These are phyloP conservation scores for Triticum urartu DNA, from an alignment of 176 grass and related monocot species.

Conservation along the genomic window DNA sequence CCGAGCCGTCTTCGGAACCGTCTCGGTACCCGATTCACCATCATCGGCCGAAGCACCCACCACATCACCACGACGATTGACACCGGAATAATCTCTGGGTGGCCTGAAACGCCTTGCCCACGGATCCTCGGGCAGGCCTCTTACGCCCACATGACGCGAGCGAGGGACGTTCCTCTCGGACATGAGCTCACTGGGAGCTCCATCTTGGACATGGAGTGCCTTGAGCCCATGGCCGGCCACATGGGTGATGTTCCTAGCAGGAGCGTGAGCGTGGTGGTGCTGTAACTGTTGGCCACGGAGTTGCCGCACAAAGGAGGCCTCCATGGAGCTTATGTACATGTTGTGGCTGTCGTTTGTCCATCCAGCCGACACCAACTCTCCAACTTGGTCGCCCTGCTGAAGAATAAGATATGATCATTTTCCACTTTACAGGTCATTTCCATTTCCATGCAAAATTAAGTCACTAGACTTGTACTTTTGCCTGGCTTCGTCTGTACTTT, in stretches of 20 bases:
- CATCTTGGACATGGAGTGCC: conserved; percentile 20
- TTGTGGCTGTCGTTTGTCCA: conserved; percentile 67
- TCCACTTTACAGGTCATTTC: too few species aligned
- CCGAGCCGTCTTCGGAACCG: conserved; percentile 14
- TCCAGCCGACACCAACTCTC: conserved; percentile 34
- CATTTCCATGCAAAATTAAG: neutral
- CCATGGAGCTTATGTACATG: conserved; percentile 69
- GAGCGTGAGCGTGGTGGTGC: neutral
- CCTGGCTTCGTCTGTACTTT: too few species aligned
- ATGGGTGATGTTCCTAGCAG: neutral
- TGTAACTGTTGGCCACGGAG: conserved; percentile 19
- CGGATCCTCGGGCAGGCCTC: conserved; percentile 35
- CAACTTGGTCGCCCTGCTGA: conserved; percentile 27
- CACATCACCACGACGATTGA: neutral
- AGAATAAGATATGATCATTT: neutral
- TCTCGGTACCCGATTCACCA: conserved; percentile 32
- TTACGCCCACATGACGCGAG: neutral
- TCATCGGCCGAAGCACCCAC: conserved; percentile 21
- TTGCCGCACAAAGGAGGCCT: conserved; percentile 44
- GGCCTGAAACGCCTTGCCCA: conserved; percentile 56
- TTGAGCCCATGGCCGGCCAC: conserved; percentile 23
- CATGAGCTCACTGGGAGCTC: conserved; percentile 27
- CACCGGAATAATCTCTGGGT: neutral
- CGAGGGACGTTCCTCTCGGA: conserved; percentile 23
- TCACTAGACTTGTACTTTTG: too few species aligned